Percentiles rank a stretch among this genome's conserved stretches.
Evolutionary conservation across 306 rosid genomes (phyloP).

Genomic region (Lathyrus tuberosus): DNA sequence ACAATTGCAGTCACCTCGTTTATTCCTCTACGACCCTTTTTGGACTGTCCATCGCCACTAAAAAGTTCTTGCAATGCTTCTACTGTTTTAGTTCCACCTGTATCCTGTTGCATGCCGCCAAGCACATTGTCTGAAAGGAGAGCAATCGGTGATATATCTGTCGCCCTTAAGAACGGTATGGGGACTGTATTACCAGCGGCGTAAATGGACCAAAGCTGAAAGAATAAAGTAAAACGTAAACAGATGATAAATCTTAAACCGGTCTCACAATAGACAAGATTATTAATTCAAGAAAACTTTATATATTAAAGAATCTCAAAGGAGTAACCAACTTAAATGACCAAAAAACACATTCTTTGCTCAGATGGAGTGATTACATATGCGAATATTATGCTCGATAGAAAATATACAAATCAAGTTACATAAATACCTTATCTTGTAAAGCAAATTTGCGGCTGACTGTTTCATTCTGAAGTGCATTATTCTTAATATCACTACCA

Average conservation of each 20-base stretch:
- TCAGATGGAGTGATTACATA: slow-evolving; percentile 2
- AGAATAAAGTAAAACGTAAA: slow-evolving; percentile 9
- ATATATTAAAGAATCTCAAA: background rate
- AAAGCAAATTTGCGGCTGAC: slow-evolving; percentile 77
- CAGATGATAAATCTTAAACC: slow-evolving; percentile 7
- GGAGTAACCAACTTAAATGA: slow-evolving; percentile 2
- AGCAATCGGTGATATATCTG: slow-evolving; percentile 98
- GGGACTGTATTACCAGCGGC: slow-evolving; percentile 99
- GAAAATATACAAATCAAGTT: slow-evolving; percentile 26
- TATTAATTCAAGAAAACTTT: slow-evolving; percentile 2
- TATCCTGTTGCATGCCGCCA: slow-evolving; percentile 67
- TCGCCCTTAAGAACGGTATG: slow-evolving; percentile 95
- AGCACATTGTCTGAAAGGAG: slow-evolving; percentile 90
- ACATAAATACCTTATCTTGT: slow-evolving; percentile 85
- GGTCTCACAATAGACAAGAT: slow-evolving; percentile 17
- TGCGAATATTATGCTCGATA: slow-evolving; percentile 16
- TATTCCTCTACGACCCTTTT: slow-evolving; percentile 88
- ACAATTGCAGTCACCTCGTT: slow-evolving; percentile 64
- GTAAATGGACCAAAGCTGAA: slow-evolving; percentile 97
- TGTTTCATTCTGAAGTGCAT: slow-evolving; percentile 63
- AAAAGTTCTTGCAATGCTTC: slow-evolving; percentile 96
- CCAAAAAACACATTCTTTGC: slow-evolving; percentile 11
- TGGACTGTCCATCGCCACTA: slow-evolving; percentile 86
- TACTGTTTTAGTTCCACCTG: slow-evolving; percentile 56
- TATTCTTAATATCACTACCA: slow-evolving; percentile 40